These are phyloP conservation scores for Ceratocystiopsis brevicomis DNA, from an alignment of 2,329 filamentous ascomycete genomes.

Conservation along the genomic window DNA sequence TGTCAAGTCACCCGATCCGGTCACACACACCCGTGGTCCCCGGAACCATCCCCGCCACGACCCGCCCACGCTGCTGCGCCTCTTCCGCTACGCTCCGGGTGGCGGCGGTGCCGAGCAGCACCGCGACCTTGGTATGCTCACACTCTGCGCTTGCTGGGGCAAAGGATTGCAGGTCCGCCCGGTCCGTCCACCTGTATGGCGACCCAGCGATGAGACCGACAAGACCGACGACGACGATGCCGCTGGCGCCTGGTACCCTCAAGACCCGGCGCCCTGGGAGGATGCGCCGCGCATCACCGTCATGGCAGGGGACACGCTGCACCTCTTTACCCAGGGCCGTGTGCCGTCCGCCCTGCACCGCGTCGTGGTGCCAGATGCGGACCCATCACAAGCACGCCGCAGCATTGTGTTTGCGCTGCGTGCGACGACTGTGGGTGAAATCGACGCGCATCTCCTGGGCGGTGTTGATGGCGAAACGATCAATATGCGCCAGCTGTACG, in stretches of 20 bases:
- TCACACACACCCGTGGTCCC: too few species aligned
- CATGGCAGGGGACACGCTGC: slow-evolving; percentile 9
- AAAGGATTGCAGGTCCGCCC: slow-evolving; percentile 9
- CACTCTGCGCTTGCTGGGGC: slow-evolving; percentile 10
- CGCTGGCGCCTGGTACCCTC: not conserved
- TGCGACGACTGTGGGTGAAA: slow-evolving; percentile 5
- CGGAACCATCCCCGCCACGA: slow-evolving; percentile 4
- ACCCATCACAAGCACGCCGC: slow-evolving; percentile 2
- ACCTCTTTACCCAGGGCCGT: slow-evolving; percentile 5
- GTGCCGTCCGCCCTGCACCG: slow-evolving; percentile 9
- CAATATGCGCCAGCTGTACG: slow-evolving; percentile 5
- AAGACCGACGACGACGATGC: not conserved
- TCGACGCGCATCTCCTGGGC: slow-evolving; percentile 7
- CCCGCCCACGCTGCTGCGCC: slow-evolving; percentile 10
- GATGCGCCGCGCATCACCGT: slow-evolving; percentile 8
- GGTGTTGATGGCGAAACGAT: slow-evolving; percentile 2
- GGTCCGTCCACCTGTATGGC: not conserved
- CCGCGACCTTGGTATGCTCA: slow-evolving; percentile 10
- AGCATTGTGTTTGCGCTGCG: slow-evolving; percentile 12
- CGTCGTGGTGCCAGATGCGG: slow-evolving; percentile 5
- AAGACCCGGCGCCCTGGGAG: slow-evolving; percentile 2
- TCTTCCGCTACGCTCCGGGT: slow-evolving; percentile 10
- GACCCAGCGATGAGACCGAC: too few species aligned
- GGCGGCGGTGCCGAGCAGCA: slow-evolving; percentile 10
- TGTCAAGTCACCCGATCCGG: too few species aligned